Base-by-base conservation (phyloP, 192 early-diverging fungal species). In the Coemansia biformis region DNA sequence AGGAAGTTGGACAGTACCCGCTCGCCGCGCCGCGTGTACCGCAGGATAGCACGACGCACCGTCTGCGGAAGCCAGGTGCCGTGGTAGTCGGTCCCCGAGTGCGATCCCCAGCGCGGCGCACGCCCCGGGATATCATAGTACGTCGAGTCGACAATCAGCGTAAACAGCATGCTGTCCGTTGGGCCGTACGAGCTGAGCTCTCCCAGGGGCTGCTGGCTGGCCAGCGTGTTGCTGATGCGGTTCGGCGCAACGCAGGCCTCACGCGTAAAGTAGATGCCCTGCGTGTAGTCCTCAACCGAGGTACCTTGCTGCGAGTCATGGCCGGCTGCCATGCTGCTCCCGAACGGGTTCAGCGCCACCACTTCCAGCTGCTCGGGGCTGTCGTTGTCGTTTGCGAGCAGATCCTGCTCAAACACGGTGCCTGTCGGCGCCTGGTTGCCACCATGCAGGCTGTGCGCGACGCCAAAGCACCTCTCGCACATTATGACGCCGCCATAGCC, bases 11-110 rank as follows among this genome's bases (percentile, higher is more conserved):
- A 91, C 41, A 96, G 65, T 21, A 96, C 79, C 26, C 79, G 81
- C 18, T 90, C 89, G 26, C 87, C 83, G 18, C 81, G 81, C 8
- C 42, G 49, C 1, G 92, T 92, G 54, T 86, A 91, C 24, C 86
- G 77, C 36, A 84, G 72, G 9, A 95, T 56, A 3, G 85, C 83
- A 22, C 86, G 81, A 21, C 91, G 74, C 15, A 90, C 88, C 14
- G 90, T 84, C 54, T 95, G 92, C 18, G 92, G 92, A 15, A 95
- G 77, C 92, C 92, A 95, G 4, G 91, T 91, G 37, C 90, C 91
- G 53, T 91, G 91, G 50, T 94, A 94, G 59, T 93, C 91, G 11
- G 84, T 82, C n/a, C 90, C 91, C 19, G 86, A 88, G 68, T 91
- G 88, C n/a, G 87, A 83, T 3, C 81, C 88, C 88, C 92, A 96